Base-by-base conservation (phyloP, 1,284 basidiomycete genomes). In the Garcileccinum viscosum region DNA sequence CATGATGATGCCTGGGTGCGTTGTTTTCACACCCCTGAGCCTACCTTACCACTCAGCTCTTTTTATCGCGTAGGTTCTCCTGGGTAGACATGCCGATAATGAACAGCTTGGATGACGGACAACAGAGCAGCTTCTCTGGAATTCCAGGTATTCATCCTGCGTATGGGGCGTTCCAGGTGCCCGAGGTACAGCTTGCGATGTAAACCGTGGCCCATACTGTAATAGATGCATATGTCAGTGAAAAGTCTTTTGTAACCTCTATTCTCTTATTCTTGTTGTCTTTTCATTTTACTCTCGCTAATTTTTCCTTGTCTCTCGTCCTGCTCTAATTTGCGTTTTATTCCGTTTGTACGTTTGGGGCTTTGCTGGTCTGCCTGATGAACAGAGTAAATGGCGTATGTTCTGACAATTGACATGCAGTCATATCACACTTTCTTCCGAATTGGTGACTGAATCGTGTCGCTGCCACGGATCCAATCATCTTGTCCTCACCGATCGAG, bases 1-100 rank as follows among this genome's bases (percentile, higher is more conserved):
- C 65, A 90, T 93, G 88, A 89, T 94, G 90, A 92, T 93, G 90
- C 92, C 93, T 62, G 92, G 93, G 89, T 93, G 22, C 56, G 81
- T 68, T 14, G 62, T 63, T 35, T 4, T 12, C 5, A 11, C 0
- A n/a, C 5, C 15, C n/a, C 5, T 15, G 30, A 11, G 32, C 11
- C 15, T 14, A 8, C 12, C 30, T 17, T 4, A 42, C 53, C 11
- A 7, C 63, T 64, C 19, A 56, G 4, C 19, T 9, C 2, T 9
- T 30, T 58, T 37, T 33, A 24, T 33, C 30, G 6, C 2, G 15
- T 37, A 79, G 78, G 33, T 79, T 79, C 63, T 80, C 79, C 3
- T 79, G 80, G 78, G 78, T 78, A 1, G 80, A 79, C 1, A 73
- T 64, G 5, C 77, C 78, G 17, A 14, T 75, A 2, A 78, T 79